These are phyloP conservation scores for Boletus rubroflammeus DNA, from an alignment of 768 basidiomycete species.

Conservation along the genomic window DNA sequence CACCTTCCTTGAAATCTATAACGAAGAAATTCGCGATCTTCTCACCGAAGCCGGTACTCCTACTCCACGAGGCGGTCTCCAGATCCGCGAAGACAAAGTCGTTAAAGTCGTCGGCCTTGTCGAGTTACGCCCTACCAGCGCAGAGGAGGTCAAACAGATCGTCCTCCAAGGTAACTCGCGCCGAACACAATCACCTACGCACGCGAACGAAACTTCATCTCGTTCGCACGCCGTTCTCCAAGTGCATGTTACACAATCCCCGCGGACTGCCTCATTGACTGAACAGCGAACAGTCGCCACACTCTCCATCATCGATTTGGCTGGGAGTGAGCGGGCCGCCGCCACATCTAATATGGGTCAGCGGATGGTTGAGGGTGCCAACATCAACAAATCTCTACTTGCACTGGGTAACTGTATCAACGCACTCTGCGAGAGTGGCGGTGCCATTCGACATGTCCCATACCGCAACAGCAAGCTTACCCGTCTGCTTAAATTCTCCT, in stretches of 20 bases:
- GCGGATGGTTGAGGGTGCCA: constrained; percentile 97
- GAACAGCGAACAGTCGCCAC: constrained; percentile 85
- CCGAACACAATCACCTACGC: constrained; percentile 90
- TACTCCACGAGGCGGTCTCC: constrained; percentile 77
- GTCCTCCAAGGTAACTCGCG: constrained; percentile 86
- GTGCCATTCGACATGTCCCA: constrained; percentile 84
- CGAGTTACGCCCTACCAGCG: constrained; percentile 74
- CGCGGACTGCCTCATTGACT: constrained; percentile 78
- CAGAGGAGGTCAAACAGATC: constrained; percentile 92
- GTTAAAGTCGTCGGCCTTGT: constrained; percentile 87
- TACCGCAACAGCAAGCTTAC: constrained; percentile 99
- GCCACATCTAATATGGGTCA: constrained; percentile 97
- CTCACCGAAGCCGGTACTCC: constrained; percentile 67
- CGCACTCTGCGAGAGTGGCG: constrained; percentile 92
- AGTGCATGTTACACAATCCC: constrained; percentile 87
- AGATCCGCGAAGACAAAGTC: constrained; percentile 90
- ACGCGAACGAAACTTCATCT: constrained; percentile 95
- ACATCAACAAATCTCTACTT: constrained; percentile 98
- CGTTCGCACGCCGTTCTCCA: constrained; percentile 97
- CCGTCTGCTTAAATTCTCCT: constrained; percentile 92
- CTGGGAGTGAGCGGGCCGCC: constrained; percentile 94
- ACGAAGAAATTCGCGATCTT: constrained; percentile 96
- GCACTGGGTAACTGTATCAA: constrained; percentile 99
- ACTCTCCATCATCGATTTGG: constrained; percentile 96
- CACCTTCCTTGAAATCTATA: constrained; percentile 98